phyloP scores from a whole-genome alignment of 2,329 filamentous ascomycete genomes.

The Akanthomyces muscarius region DNA sequence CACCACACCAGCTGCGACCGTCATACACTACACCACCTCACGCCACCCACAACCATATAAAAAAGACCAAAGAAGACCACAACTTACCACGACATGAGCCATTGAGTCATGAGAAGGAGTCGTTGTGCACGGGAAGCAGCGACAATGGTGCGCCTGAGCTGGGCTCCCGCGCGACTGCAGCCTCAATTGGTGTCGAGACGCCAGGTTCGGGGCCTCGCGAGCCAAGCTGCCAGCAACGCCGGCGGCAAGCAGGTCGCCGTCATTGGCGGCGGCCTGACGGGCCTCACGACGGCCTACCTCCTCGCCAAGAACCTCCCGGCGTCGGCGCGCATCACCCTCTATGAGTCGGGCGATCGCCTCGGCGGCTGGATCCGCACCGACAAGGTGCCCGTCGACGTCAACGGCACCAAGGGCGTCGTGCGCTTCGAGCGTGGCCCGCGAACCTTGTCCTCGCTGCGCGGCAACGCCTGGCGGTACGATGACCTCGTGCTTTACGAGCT shows the following conservation, averaged over 20 bases:
- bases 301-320: slow-evolving; percentile 62
- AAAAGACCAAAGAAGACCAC: not conserved
- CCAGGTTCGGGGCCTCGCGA: not conserved
- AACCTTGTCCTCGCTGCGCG: slow-evolving; percentile 57
- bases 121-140: slow-evolving; percentile 9
- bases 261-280: slow-evolving; percentile 78
- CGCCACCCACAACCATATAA: not conserved
- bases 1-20: not conserved
- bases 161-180: not conserved
- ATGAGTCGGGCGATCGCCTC: slow-evolving; percentile 64
- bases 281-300: slow-evolving; percentile 74
- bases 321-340: slow-evolving; percentile 70
- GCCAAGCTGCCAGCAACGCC: too few relatives aligned
- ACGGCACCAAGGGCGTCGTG: slow-evolving; percentile 54
- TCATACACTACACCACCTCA: not conserved
- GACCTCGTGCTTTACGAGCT: slow-evolving; percentile 66
- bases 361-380: slow-evolving; percentile 84
- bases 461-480: slow-evolving; percentile 44
- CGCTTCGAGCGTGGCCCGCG: slow-evolving; percentile 82
- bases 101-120: slow-evolving; percentile 2
- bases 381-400: slow-evolving; percentile 50
- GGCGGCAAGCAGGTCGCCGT: slow-evolving; percentile 53
- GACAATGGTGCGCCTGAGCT: not conserved
- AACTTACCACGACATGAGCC: not conserved
- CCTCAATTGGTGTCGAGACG: not conserved